phyloP scores from a whole-genome alignment of 352 stramenopile species.

The Thraustochytrium striatum region DNA sequence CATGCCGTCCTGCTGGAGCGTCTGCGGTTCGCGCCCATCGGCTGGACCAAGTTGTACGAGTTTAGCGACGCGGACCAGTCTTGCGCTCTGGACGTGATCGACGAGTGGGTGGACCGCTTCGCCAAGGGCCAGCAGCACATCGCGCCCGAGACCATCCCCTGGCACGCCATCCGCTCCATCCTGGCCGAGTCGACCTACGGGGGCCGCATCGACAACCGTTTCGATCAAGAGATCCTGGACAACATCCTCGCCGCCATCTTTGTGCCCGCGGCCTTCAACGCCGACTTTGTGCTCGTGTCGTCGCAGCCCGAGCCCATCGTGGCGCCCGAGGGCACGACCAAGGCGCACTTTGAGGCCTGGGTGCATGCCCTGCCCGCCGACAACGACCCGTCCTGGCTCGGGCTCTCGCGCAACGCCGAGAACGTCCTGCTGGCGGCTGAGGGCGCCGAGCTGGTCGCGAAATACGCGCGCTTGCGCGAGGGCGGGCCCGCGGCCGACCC shows the following conservation, averaged over 20 bases:
- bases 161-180: slow-evolving; percentile 91
- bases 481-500: too few species aligned
- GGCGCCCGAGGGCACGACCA: slow-evolving; percentile 77
- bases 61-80: slow-evolving; percentile 97
- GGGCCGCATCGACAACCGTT: slow-evolving; percentile 90
- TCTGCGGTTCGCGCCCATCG: slow-evolving; percentile 92
- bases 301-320: slow-evolving; percentile 72
- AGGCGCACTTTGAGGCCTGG: slow-evolving; percentile 83
- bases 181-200: slow-evolving; percentile 95
- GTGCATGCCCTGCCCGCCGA: slow-evolving; percentile 72
- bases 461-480: too few species aligned
- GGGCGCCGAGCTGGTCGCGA: slow-evolving; percentile 59
- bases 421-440: slow-evolving; percentile 76
- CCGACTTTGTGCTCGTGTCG: slow-evolving; percentile 74
- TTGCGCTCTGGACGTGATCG: slow-evolving; percentile 94
- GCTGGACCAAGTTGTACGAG: slow-evolving; percentile 97
- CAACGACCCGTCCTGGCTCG: slow-evolving; percentile 86
- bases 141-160: slow-evolving; percentile 94
- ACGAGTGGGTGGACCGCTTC: slow-evolving; percentile 88
- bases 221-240: slow-evolving; percentile 91
- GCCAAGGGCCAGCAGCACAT: slow-evolving; percentile 74
- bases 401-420: slow-evolving; percentile 81
- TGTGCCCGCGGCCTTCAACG: slow-evolving; percentile 86
- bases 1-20: slow-evolving; percentile 97
- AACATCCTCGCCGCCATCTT: slow-evolving; percentile 87